Conservation (phyloP, 805 yeast genomes). For the Saccharomycopsis microspora region DNA sequence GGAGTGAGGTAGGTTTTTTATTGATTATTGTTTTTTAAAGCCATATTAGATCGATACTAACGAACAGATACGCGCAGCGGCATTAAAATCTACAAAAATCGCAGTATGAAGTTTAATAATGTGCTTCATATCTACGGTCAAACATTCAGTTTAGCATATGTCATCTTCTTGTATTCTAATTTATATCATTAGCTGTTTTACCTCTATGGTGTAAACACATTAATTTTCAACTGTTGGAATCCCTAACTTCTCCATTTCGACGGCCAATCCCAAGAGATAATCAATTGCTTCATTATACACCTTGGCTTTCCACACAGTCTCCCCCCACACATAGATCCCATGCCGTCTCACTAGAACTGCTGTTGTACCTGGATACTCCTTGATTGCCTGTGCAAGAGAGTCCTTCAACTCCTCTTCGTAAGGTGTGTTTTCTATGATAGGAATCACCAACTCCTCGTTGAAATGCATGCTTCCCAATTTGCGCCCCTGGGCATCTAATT, state of each 20-base stretch:
- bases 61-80: neutral
- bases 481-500: slow-evolving; percentile 31
- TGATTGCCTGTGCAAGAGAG: slow-evolving; percentile 50
- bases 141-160: too few relatives aligned
- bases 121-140: too few relatives aligned
- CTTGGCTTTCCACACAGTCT: slow-evolving; percentile 84
- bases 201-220: too few relatives aligned
- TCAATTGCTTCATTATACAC: slow-evolving; percentile 89
- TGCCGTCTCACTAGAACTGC: slow-evolving; percentile 90
- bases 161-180: too few relatives aligned
- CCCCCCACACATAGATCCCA: slow-evolving; percentile 97
- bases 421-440: slow-evolving; percentile 85
- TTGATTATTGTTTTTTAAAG: neutral
- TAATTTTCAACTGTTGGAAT: slow-evolving; percentile 23
- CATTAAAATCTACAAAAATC: neutral
- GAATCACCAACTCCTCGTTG: slow-evolving; percentile 68
- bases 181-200: too few relatives aligned
- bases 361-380: slow-evolving; percentile 62
- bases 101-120: too few relatives aligned
- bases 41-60: neutral
- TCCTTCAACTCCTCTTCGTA: slow-evolving; percentile 77
- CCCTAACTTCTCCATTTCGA: slow-evolving; percentile 67
- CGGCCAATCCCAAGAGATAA: slow-evolving; percentile 73
- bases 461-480: slow-evolving; percentile 50
- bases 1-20: slow-evolving; percentile 22